Base-by-base conservation (phyloP, 2,329 filamentous ascomycete species). In the Botryosphaeria agaves region DNA sequence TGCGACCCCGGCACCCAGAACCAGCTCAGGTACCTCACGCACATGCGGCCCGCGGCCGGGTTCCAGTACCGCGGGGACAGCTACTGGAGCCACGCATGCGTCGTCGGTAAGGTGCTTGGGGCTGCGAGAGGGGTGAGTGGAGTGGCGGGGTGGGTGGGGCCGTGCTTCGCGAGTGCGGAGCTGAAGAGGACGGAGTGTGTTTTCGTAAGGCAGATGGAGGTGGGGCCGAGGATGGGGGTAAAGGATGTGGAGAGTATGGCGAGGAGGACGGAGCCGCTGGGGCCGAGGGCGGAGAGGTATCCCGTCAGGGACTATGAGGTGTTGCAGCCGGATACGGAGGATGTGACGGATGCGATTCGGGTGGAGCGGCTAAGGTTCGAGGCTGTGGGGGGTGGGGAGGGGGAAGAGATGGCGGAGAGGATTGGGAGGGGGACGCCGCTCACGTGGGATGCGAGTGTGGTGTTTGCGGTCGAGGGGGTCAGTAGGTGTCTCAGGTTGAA, bases 41-140 rank as follows among this genome's bases (percentile, higher is more conserved):
- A 81, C 41, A 62, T 76, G 39, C 66, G 76, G 34, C 74, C 75
- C 1, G 61, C 73, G 39, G 73, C 72, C 38, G 78, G 78, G 11
- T 82, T 84, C 44, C 78, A 84, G 52, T 82, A 83, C 46, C 72
- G 74, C 34, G 74, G 72, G 33, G 76, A 76, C 45, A 83, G 78
- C 1, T 84, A 83, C 57, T 84, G 78, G 78, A 72, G 76, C 3
- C 67, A 72, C 8, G 61, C 66, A 14, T 77, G 67, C 40, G 77
- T 83, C 33, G 72, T 84, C 2, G 78, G 77, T 21, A 83, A 81
- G 45, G 77, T 84, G 3, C 59, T 84, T 5, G 59, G 59, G 2
- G 58, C 58, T 15, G 76, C 72, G 23, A 72, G 76, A 15, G 81
- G 76, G 0, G 80, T 78, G 41, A 69, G 66, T 38, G 66, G 76